Conservation (phyloP, 495 filamentous ascomycete species). For the Platismatia glauca region DNA sequence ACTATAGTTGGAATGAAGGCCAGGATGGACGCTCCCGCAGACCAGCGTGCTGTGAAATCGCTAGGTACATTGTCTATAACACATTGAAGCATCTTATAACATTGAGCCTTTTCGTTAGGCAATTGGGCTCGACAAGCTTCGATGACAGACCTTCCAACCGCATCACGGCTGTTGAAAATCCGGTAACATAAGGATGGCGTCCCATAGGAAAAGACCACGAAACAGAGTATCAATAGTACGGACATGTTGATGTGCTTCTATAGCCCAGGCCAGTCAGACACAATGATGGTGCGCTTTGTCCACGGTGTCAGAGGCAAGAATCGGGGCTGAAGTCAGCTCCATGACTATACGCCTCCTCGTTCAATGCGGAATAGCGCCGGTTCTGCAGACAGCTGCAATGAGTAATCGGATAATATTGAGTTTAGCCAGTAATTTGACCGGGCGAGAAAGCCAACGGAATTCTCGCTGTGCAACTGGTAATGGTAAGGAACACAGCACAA, state of each 20-base stretch:
- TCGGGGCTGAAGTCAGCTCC: no score
- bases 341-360: no score
- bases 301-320: no score
- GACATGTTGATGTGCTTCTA: neutral
- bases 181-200: neutral
- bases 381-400: no score
- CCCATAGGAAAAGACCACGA: neutral
- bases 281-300: neutral
- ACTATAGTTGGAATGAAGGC: slow-evolving; percentile 20
- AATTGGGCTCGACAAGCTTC: neutral
- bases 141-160: neutral
- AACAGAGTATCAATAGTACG: neutral
- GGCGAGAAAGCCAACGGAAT: no score
- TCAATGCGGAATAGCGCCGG: no score
- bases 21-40: slow-evolving; percentile 17
- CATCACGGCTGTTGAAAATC: slow-evolving; percentile 1
- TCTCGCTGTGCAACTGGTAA: no score
- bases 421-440: no score
- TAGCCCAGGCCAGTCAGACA: neutral
- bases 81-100: slow-evolving; percentile 14
- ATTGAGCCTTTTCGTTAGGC: slow-evolving; percentile 5
- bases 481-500: no score
- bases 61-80: slow-evolving; percentile 10
- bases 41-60: slow-evolving; percentile 15
- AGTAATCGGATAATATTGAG: no score